These are phyloP conservation scores for Mucor plumbeus DNA, from an alignment of 371 early-diverging fungal genomes.

Conservation along the genomic window DNA sequence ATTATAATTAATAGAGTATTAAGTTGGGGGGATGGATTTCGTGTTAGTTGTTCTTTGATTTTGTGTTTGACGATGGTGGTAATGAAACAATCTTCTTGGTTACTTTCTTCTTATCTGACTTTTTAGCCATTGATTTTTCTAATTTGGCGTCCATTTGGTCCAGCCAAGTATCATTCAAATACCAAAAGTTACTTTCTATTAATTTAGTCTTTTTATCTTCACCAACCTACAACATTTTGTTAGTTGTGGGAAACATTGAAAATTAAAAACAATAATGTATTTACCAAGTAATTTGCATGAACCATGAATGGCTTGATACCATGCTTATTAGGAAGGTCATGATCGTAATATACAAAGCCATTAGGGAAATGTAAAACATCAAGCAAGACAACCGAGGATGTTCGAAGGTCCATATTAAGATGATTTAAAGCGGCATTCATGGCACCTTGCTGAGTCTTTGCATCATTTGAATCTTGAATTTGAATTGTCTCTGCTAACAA, in stretches of 20 bases:
- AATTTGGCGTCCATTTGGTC: slow-evolving; percentile 29
- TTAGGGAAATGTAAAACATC: slow-evolving; percentile 53
- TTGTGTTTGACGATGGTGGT: neutral
- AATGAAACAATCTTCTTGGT: neutral
- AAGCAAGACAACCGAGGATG: slow-evolving; percentile 34
- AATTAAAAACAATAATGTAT: neutral
- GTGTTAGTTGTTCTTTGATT: neutral
- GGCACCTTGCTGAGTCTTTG: slow-evolving; percentile 47
- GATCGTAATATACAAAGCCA: slow-evolving; percentile 41
- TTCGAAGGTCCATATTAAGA: slow-evolving; percentile 38
- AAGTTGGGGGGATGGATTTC: neutral
- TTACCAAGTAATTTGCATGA: slow-evolving; percentile 49
- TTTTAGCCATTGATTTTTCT: slow-evolving; percentile 6
- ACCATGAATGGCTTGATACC: slow-evolving; percentile 48
- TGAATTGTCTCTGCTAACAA: slow-evolving; percentile 42
- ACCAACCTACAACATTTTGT: slow-evolving; percentile 31
- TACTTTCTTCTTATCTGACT: neutral
- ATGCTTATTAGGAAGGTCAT: slow-evolving; percentile 34
- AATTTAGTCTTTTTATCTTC: slow-evolving; percentile 56
- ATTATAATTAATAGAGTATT: neutral
- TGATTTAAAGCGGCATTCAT: slow-evolving; percentile 43
- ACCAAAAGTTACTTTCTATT: slow-evolving; percentile 38
- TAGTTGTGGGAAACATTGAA: neutral
- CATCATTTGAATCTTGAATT: slow-evolving; percentile 39
- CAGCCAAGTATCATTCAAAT: slow-evolving; percentile 48